Evolutionary conservation across 345 rosid genomes (phyloP).

Genomic region (Pseudoturritis turrita): DNA sequence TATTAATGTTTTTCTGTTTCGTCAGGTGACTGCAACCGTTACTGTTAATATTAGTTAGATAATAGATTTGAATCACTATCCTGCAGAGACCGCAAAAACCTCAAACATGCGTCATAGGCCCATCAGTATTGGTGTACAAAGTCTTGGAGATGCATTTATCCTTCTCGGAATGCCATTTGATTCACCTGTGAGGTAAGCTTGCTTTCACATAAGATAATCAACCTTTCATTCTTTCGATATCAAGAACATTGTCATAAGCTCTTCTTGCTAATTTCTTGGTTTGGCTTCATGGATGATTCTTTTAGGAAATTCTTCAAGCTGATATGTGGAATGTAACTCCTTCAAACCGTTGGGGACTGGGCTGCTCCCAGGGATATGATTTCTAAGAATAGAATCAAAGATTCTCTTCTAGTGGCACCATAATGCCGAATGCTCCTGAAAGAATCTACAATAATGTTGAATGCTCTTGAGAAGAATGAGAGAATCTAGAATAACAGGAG

Average conservation of each 20-base stretch:
- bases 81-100: constrained; percentile 80
- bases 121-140: constrained; percentile 91
- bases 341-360: constrained; percentile 77
- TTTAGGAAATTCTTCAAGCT: constrained; percentile 86
- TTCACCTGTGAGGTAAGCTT: constrained; percentile 68
- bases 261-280: constrained; percentile 5
- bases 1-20: not conserved
- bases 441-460: constrained; percentile 89
- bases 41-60: constrained; percentile 75
- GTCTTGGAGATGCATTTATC: constrained; percentile 90
- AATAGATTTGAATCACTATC: constrained; percentile 88
- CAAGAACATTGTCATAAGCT: not conserved
- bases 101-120: constrained; percentile 88
- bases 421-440: constrained; percentile 97
- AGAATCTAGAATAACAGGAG: constrained; percentile 88
- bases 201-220: not conserved
- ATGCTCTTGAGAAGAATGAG: constrained; percentile 87
- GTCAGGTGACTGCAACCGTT: constrained; percentile 61
- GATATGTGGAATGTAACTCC: constrained; percentile 93
- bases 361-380: constrained; percentile 55
- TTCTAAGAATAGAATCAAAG: constrained; percentile 72
- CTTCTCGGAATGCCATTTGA: constrained; percentile 92
- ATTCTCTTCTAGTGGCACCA: constrained; percentile 88
- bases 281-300: not conserved
- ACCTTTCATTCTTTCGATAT: not conserved